These are phyloP conservation scores for Linaria vulgaris DNA, from an alignment of 257 asterid species.

Conservation along the genomic window DNA sequence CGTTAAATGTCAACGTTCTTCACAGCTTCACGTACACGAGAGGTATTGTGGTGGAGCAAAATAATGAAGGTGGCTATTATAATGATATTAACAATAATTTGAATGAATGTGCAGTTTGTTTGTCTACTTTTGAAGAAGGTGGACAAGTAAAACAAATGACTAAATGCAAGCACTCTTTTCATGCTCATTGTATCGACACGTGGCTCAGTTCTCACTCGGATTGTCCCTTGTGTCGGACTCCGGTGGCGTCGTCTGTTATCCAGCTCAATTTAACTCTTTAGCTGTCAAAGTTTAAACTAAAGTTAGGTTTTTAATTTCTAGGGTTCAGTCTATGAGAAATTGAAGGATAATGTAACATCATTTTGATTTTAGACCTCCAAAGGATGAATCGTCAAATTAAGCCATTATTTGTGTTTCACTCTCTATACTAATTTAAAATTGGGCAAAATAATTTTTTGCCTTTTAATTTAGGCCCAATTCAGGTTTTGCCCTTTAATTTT, in stretches of 20 bases:
- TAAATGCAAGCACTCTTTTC: constrained; percentile 44
- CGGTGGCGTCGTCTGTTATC: constrained; percentile 29
- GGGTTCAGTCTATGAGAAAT: no score
- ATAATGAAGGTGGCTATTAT: neutral
- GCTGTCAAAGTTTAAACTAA: neutral
- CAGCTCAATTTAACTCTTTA: neutral
- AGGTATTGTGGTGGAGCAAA: constrained; percentile 6
- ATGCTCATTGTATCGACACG: constrained; percentile 48
- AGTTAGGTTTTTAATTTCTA: neutral
- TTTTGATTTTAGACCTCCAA: no score
- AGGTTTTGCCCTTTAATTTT: no score
- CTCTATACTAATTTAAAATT: no score
- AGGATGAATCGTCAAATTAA: no score
- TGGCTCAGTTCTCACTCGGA: constrained; percentile 45
- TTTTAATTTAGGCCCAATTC: no score
- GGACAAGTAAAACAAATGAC: constrained; percentile 44
- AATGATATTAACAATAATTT: constrained; percentile 12
- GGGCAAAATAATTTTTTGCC: no score
- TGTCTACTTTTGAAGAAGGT: constrained; percentile 44
- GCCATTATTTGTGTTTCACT: no score
- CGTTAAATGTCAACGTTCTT: neutral
- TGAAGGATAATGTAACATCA: no score
- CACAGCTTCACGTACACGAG: constrained; percentile 37
- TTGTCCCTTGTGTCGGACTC: constrained; percentile 54
- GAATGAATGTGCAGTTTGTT: constrained; percentile 49